These are phyloP conservation scores for Styphnolobium japonicum DNA, from an alignment of 306 rosid species.

Conservation along the genomic window DNA sequence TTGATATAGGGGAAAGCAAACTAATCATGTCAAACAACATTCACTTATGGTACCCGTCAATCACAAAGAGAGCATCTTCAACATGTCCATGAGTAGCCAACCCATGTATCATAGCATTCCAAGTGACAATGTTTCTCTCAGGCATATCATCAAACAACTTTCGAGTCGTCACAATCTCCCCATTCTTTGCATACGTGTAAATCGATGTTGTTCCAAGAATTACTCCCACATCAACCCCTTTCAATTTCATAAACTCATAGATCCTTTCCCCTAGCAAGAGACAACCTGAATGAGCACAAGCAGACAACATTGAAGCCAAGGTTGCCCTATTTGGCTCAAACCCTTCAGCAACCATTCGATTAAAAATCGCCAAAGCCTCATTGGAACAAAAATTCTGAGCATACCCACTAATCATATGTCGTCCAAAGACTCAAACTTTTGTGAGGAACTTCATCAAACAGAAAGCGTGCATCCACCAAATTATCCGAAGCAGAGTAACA, in stretches of 20 bases:
- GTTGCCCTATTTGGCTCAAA: slow-evolving; percentile 41
- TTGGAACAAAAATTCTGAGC: slow-evolving; percentile 40
- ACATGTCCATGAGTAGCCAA: slow-evolving; percentile 42
- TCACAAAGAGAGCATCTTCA: slow-evolving; percentile 36
- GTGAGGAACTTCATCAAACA: slow-evolving; percentile 34
- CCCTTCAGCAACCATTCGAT: slow-evolving; percentile 35
- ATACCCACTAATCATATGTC: slow-evolving; percentile 40
- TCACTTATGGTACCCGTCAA: too few species aligned
- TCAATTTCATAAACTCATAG: slow-evolving; percentile 34
- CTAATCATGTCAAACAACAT: too few species aligned
- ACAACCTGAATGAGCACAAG: slow-evolving; percentile 46
- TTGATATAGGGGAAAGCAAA: too few species aligned
- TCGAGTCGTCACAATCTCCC: slow-evolving; percentile 26
- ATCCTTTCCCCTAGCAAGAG: slow-evolving; percentile 39
- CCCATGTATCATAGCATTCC: slow-evolving; percentile 55
- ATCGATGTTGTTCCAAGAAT: slow-evolving; percentile 48
- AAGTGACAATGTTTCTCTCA: slow-evolving; percentile 43
- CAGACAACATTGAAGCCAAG: slow-evolving; percentile 45
- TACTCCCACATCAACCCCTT: slow-evolving; percentile 39
- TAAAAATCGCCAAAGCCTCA: slow-evolving; percentile 44
- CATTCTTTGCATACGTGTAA: slow-evolving; percentile 48
- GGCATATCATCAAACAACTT: slow-evolving; percentile 40
- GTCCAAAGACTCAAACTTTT: slow-evolving; percentile 43
- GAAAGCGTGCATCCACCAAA: slow-evolving; percentile 22
- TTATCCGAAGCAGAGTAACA: slow-evolving; percentile 31